A percentile compares a stretch with the other conserved stretches of the same genome.
These are phyloP conservation scores for Pelargonium nanum DNA, from an alignment of 345 rosid genomes.

Conservation along the genomic window DNA sequence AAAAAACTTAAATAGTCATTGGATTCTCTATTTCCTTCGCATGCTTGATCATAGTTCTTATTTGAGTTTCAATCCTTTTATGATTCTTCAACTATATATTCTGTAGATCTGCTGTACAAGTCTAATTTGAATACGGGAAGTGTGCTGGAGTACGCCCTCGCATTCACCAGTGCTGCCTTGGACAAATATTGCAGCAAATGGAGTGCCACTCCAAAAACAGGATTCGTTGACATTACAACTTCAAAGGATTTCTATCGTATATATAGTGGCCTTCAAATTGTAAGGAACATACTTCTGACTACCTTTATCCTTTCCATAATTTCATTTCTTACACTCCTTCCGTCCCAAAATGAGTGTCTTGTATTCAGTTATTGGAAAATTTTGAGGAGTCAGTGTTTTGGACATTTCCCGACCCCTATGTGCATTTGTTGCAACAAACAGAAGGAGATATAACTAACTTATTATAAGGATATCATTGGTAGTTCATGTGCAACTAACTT, in stretches of 20 bases:
- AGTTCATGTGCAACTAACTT: too few relatives aligned
- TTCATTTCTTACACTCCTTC: background rate
- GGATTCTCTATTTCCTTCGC: background rate
- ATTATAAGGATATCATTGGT: too few relatives aligned
- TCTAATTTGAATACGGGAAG: slow-evolving; percentile 87
- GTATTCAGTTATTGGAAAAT: too few relatives aligned
- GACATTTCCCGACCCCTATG: too few relatives aligned
- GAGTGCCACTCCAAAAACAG: slow-evolving; percentile 96
- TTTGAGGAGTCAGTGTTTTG: too few relatives aligned
- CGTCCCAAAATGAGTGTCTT: too few relatives aligned
- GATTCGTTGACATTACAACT: slow-evolving; percentile 90
- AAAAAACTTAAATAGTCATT: too few relatives aligned
- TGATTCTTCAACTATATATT: background rate
- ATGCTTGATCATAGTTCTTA: background rate
- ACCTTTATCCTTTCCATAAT: background rate
- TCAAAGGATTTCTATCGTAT: slow-evolving; percentile 90
- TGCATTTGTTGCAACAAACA: too few relatives aligned
- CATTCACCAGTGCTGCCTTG: slow-evolving; percentile 89
- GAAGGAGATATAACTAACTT: too few relatives aligned
- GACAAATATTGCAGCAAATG: slow-evolving; percentile 92
- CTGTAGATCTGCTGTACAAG: slow-evolving; percentile 81
- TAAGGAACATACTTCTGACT: slow-evolving; percentile 20
- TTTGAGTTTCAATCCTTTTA: slow-evolving; percentile 4
- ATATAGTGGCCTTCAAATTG: slow-evolving; percentile 94
- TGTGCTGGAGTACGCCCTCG: slow-evolving; percentile 92